Conservation (phyloP, 2,329 filamentous ascomycete species). For the Colletotrichum theobromicola region DNA sequence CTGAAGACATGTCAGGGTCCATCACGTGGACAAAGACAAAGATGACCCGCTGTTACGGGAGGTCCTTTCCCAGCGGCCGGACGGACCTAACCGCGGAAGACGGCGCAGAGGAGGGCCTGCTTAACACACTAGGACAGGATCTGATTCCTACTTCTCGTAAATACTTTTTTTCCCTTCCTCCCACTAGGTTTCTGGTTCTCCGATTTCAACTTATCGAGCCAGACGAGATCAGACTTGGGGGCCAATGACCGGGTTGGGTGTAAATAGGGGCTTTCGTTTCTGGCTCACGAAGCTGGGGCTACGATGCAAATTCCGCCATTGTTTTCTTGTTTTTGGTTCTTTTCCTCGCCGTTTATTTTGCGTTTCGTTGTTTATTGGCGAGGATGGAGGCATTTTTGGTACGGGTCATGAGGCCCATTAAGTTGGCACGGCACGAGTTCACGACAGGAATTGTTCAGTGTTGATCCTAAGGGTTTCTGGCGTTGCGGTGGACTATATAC, state of each 20-base stretch:
- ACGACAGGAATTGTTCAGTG: constrained; percentile 10
- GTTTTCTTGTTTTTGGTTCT: neutral
- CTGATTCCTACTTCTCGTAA: neutral
- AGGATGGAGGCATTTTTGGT: constrained; percentile 1
- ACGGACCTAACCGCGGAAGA: constrained; percentile 82
- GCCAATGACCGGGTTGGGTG: neutral
- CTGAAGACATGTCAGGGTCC: constrained; percentile 84
- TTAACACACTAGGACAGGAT: neutral
- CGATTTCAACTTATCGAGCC: neutral
- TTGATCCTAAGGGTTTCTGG: constrained; percentile 12
- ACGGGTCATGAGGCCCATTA: neutral
- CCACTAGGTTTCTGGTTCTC: neutral
- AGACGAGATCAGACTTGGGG: neutral
- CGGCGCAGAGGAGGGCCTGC: constrained; percentile 65
- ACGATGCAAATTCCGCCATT: neutral
- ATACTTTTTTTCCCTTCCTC: neutral
- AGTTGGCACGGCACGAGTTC: neutral
- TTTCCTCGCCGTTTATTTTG: neutral
- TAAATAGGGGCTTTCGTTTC: constrained; percentile 8
- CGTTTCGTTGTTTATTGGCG: neutral
- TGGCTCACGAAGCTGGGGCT: neutral
- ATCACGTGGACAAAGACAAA: constrained; percentile 88
- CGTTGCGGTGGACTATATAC: constrained; percentile 22
- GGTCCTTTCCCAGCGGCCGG: constrained; percentile 83
- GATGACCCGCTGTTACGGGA: constrained; percentile 83